These are phyloP conservation scores for Penicillium chermesinum DNA, from an alignment of 495 filamentous ascomycete species.

Conservation along the genomic window DNA sequence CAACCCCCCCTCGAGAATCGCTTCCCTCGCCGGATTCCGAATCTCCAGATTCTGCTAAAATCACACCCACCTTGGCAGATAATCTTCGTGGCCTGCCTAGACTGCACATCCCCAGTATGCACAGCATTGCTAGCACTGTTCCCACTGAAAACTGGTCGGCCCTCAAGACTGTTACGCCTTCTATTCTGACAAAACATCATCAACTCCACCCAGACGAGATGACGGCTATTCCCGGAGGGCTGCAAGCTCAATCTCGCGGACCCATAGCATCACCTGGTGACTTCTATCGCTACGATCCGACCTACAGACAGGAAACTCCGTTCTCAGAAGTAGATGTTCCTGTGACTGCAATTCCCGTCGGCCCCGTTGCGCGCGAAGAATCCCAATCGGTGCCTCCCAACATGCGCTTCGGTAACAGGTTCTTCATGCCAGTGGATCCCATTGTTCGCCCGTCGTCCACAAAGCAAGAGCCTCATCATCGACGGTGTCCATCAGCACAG, in stretches of 20 bases:
- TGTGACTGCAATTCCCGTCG: conserved; percentile 63
- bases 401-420: conserved; percentile 55
- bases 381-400: conserved; percentile 92
- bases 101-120: conserved; percentile 46
- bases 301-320: conserved; percentile 70
- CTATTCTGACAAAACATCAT: conserved; percentile 3
- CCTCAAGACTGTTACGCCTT: conserved; percentile 24
- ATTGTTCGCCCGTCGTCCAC: conserved; percentile 20
- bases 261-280: conserved; percentile 17
- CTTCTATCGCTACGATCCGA: conserved; percentile 24
- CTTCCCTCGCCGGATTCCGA: conserved; percentile 38
- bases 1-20: conserved; percentile 43
- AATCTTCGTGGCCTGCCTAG: conserved; percentile 53
- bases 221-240: conserved; percentile 4
- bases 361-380: conserved; percentile 61
- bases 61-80: conserved; percentile 11
- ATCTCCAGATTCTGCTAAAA: conserved; percentile 23
- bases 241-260: background rate
- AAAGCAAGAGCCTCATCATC: background rate
- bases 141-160: conserved; percentile 6
- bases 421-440: conserved; percentile 2
- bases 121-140: background rate
- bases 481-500: background rate
- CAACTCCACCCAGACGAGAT: conserved; percentile 10
- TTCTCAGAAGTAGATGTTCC: conserved; percentile 90